Evolutionary conservation across 805 yeast genomes (phyloP), one percentile per base, ranked within the genome.

Genomic region (Torulaspora indica): DNA sequence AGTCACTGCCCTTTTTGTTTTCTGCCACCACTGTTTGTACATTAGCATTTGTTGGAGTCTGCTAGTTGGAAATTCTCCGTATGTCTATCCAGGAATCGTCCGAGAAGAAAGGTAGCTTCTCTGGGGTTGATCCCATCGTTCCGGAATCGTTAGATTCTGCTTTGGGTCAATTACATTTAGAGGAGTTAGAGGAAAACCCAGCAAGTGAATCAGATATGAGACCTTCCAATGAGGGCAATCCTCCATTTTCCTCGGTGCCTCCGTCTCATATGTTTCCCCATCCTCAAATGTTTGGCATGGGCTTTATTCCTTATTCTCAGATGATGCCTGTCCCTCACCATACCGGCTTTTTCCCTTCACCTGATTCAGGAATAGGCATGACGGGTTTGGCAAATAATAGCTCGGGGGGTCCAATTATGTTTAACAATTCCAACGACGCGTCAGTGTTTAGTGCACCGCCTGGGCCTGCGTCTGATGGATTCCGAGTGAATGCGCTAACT

Each of bases 291-390:
- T 55, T 61, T 55, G 54, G 55, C 18, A 59, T 61, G 64, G 61
- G 61, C 22, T 62, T 60, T 42, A 52, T 59, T 32, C 64, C 63
- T 20, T 62, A 57, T 34, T 54, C 61, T 6, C 66, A 60, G 42
- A 58, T 62, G 66, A 57, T 62, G 56, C 64, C 53, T 29, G 49
- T 62, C 38, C 61, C 57, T 14, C 67, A 58, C 27, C 58, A 56
- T 35, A 55, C 48, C 1, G 56, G 57, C 2, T 60, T 54, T 31
- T 58, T 49, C 42, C 60, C 59, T 15, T 49, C 54, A n/a, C 56
- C 58, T 8, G 58, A 55, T 10, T 31, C 48, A 13, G 38, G 42
- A 9, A 29, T 42, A 22, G 42, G 23, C 15, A 35, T 40, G 45
- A 31, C 29, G 3, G 40, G 23, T 13, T 20, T 40, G 42, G 29